These are phyloP conservation scores for Ambispora gerdemannii DNA, from an alignment of 192 early-diverging fungal species.

Conservation along the genomic window DNA sequence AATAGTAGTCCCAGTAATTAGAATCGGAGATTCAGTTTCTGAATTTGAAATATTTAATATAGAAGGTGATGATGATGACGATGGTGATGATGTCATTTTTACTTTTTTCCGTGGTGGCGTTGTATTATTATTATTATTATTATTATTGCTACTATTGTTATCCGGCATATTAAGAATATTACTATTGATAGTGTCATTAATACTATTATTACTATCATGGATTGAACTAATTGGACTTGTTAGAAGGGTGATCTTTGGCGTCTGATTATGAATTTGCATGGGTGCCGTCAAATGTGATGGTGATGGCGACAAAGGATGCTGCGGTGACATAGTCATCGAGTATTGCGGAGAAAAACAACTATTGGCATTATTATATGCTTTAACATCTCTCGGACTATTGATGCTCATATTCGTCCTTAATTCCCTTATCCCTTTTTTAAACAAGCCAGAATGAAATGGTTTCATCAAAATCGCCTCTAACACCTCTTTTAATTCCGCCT, in stretches of 20 bases:
- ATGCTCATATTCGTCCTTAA: constrained; percentile 21
- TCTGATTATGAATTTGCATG: background rate
- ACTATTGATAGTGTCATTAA: background rate
- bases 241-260: background rate
- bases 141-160: no score
- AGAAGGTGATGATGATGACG: background rate
- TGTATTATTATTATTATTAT: background rate
- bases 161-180: no score
- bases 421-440: constrained; percentile 48
- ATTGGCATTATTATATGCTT: no score
- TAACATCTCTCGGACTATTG: background rate
- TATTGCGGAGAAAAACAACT: background rate
- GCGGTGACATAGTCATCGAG: background rate
- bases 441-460: constrained; percentile 52
- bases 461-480: constrained; percentile 45
- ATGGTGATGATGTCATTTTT: background rate
- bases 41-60: background rate
- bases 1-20: no score
- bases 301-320: background rate
- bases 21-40: background rate
- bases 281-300: background rate
- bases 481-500: constrained; percentile 50
- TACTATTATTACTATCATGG: no score
- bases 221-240: no score
- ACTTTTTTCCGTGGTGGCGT: background rate